phyloP scores from a whole-genome alignment of 441 rosid species.

The Jatropha podagrica region DNA sequence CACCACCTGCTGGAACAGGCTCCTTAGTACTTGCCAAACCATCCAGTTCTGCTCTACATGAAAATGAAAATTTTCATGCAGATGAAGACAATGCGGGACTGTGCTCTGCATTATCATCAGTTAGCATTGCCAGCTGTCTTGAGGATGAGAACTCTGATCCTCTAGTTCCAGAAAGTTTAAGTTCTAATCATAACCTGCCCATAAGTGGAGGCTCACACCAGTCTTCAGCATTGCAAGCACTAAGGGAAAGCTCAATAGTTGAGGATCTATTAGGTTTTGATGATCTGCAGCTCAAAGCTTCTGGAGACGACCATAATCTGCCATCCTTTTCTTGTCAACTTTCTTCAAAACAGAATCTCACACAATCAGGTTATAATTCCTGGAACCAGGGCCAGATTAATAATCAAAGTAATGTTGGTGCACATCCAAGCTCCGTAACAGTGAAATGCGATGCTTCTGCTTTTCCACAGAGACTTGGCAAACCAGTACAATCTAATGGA shows the following conservation, averaged over 20 bases:
- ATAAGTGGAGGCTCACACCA: conserved; percentile 24
- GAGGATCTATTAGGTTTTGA: conserved; percentile 35
- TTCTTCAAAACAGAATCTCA: conserved; percentile 19
- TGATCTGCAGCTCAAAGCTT: conserved; percentile 30
- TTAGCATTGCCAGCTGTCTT: conserved; percentile 19
- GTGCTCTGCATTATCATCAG: conserved; percentile 32
- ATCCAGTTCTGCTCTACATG: conserved; percentile 16
- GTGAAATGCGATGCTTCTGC: conserved; percentile 20
- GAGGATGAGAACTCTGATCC: conserved; percentile 23
- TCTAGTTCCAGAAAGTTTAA: conserved; percentile 23
- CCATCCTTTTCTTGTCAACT: conserved; percentile 16
- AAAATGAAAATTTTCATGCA: conserved; percentile 24
- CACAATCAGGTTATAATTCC: conserved; percentile 21
- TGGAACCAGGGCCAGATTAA: conserved; percentile 21
- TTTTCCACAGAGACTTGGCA: conserved; percentile 26
- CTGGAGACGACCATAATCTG: conserved; percentile 22
- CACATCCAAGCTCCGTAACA: conserved; percentile 17
- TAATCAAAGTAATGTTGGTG: conserved; percentile 17
- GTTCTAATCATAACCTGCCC: conserved; percentile 23
- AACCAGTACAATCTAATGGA: conserved; percentile 40
- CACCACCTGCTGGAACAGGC: background rate
- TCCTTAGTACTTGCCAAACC: conserved; percentile 13
- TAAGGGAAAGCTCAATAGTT: conserved; percentile 20
- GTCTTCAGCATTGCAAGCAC: conserved; percentile 21
- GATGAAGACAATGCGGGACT: conserved; percentile 27